These are phyloP conservation scores for Aspergillus ellipticus DNA, from an alignment of 495 filamentous ascomycete genomes.

Conservation along the genomic window DNA sequence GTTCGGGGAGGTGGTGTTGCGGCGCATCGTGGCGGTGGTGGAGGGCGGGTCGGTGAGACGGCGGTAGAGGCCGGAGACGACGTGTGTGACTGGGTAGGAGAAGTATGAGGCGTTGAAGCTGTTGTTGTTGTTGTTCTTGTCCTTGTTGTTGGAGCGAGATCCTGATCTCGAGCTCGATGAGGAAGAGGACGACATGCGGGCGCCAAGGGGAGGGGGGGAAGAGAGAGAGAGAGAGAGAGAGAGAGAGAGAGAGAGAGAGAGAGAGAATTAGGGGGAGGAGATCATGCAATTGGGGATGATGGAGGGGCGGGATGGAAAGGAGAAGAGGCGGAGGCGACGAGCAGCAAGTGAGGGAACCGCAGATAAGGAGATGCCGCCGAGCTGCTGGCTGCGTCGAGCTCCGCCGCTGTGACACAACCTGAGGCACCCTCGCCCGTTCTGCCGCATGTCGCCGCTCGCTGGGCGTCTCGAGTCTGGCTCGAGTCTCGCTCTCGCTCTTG, in stretches of 20 bases:
- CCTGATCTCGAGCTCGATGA: constrained; percentile 30
- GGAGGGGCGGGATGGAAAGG: neutral
- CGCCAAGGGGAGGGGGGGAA: neutral
- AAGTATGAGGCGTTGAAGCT: constrained; percentile 47
- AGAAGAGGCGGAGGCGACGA: neutral
- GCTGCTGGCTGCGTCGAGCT: too few relatives aligned
- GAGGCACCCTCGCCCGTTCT: too few relatives aligned
- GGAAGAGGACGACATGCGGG: constrained; percentile 16
- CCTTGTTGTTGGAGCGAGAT: constrained; percentile 25
- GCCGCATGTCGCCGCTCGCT: too few relatives aligned
- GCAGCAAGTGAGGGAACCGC: neutral
- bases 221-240: too few relatives aligned
- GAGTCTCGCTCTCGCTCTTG: too few relatives aligned
- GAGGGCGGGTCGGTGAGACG: constrained; percentile 46
- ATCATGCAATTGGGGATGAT: constrained; percentile 4
- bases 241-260: neutral
- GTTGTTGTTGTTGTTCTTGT: constrained; percentile 18
- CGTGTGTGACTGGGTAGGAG: constrained; percentile 53
- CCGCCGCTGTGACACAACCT: neutral
- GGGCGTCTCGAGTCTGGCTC: too few relatives aligned
- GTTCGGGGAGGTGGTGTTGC: constrained; percentile 21
- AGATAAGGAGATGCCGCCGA: constrained; percentile 7
- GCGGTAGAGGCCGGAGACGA: constrained; percentile 50
- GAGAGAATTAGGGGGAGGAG: constrained; percentile 4
- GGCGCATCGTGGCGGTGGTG: constrained; percentile 23